Evolutionary conservation across 768 basidiomycete genomes (phyloP).

Genomic region (Clitopilus passeckerianus): DNA sequence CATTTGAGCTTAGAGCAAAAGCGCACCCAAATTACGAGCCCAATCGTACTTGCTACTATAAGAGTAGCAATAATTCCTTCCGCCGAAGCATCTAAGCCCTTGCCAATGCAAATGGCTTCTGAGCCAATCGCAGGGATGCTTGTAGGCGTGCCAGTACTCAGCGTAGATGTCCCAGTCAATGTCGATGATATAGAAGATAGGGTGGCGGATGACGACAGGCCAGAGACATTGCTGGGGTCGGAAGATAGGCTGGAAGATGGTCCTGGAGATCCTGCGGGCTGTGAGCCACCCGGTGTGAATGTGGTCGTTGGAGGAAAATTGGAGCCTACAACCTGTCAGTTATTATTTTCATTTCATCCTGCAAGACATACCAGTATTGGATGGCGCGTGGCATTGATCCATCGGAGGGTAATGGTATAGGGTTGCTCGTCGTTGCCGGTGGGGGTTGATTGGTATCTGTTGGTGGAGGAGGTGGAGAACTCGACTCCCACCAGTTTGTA

Average conservation of each 20-base stretch:
- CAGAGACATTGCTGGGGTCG: background rate
- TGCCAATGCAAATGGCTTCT: slow-evolving; percentile 52
- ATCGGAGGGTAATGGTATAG: slow-evolving; percentile 4
- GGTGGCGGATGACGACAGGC: slow-evolving; percentile 13
- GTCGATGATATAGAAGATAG: slow-evolving; percentile 7
- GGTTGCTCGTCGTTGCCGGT: background rate
- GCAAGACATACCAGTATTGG: background rate
- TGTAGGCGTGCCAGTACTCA: slow-evolving; percentile 14
- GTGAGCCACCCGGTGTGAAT: slow-evolving; percentile 28
- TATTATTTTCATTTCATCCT: background rate
- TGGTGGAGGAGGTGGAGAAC: background rate
- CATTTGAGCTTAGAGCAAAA: background rate
- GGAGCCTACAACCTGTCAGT: background rate
- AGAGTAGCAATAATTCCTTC: slow-evolving; percentile 57
- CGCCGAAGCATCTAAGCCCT: slow-evolving; percentile 58
- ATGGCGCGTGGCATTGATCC: background rate
- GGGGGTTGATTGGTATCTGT: background rate
- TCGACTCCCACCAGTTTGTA: background rate
- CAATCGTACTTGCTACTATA: slow-evolving; percentile 52
- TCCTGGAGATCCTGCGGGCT: background rate
- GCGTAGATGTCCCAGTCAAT: background rate
- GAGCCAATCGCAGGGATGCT: slow-evolving; percentile 16
- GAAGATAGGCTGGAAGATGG: background rate
- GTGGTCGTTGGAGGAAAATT: slow-evolving; percentile 24
- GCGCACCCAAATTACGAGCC: slow-evolving; percentile 68